phyloP scores from a whole-genome alignment of 192 early-diverging fungal genomes.

The Gigaspora rosea region DNA sequence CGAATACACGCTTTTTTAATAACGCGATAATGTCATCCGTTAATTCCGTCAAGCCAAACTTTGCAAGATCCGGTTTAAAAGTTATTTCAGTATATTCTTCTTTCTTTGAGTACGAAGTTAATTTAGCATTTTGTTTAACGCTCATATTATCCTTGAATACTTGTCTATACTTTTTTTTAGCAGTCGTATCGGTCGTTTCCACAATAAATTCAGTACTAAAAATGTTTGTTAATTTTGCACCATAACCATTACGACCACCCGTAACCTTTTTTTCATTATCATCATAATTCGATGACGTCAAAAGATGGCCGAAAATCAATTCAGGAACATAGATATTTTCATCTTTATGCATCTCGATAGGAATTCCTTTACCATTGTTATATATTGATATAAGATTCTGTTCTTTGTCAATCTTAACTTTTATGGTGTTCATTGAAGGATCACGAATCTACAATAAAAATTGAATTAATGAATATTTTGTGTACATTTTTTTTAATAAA shows the following conservation, averaged over 20 bases:
- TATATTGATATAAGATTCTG: slow-evolving; percentile 80
- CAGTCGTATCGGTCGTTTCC: slow-evolving; percentile 80
- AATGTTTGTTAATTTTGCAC: slow-evolving; percentile 96
- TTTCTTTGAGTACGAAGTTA: slow-evolving; percentile 64
- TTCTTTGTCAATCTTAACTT: slow-evolving; percentile 84
- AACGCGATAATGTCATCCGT: slow-evolving; percentile 87
- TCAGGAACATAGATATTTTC: slow-evolving; percentile 94
- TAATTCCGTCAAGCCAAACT: slow-evolving; percentile 73
- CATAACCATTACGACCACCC: slow-evolving; percentile 94
- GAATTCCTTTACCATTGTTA: slow-evolving; percentile 96
- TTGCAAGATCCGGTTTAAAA: slow-evolving; percentile 90
- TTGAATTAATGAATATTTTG: not conserved
- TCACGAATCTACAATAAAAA: slow-evolving; percentile 70
- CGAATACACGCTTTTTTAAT: slow-evolving; percentile 90
- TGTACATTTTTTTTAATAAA: not conserved
- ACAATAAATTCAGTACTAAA: slow-evolving; percentile 93
- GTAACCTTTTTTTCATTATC: slow-evolving; percentile 93
- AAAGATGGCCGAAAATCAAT: slow-evolving; percentile 94
- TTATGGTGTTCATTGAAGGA: slow-evolving; percentile 80
- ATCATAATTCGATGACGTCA: slow-evolving; percentile 97
- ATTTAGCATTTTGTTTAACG: slow-evolving; percentile 69
- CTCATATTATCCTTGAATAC: slow-evolving; percentile 92
- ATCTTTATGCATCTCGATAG: slow-evolving; percentile 88
- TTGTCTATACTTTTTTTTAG: slow-evolving; percentile 79
- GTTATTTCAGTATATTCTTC: slow-evolving; percentile 90